phyloP scores from a whole-genome alignment of 2,329 filamentous ascomycete genomes.

The Neofusicoccum sp. region DNA sequence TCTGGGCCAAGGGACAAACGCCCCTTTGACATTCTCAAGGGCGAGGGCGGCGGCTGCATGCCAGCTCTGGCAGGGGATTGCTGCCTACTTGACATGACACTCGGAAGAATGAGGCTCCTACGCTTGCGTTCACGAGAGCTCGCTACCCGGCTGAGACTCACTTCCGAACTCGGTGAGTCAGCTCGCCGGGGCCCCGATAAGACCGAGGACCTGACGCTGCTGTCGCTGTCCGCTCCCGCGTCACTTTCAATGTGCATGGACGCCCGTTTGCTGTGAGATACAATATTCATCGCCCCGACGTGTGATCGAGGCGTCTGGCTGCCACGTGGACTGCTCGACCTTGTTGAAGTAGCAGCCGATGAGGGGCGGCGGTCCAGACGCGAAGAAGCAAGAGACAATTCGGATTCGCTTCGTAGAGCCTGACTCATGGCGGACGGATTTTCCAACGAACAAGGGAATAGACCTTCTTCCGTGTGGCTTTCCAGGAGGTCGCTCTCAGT shows the following conservation, averaged over 20 bases:
- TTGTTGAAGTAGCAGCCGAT: constrained; percentile 70
- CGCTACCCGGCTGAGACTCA: constrained; percentile 71
- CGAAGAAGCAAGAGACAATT: constrained; percentile 43
- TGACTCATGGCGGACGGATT: constrained; percentile 56
- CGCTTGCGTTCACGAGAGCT: constrained; percentile 82
- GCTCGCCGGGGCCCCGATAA: constrained; percentile 70
- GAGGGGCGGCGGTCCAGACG: constrained; percentile 53
- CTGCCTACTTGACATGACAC: constrained; percentile 76
- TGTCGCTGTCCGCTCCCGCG: constrained; percentile 78
- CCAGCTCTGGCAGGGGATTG: constrained; percentile 81
- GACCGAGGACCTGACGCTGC: constrained; percentile 79
- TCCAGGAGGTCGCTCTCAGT: constrained; percentile 38
- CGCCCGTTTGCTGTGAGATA: constrained; percentile 67
- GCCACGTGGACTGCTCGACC: constrained; percentile 86
- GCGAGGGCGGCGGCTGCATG: constrained; percentile 71
- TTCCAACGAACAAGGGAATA: constrained; percentile 60
- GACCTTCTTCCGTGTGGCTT: constrained; percentile 52
- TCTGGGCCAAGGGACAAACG: constrained; percentile 64
- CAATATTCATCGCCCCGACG: constrained; percentile 57
- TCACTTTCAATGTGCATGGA: constrained; percentile 84
- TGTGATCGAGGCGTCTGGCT: constrained; percentile 89
- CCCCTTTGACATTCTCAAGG: constrained; percentile 80
- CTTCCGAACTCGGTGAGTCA: constrained; percentile 88
- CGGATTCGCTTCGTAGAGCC: constrained; percentile 55
- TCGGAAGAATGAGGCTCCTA: constrained; percentile 79